phyloP scores from a whole-genome alignment of 805 yeast genomes.

The Debaryomyces maramus region DNA sequence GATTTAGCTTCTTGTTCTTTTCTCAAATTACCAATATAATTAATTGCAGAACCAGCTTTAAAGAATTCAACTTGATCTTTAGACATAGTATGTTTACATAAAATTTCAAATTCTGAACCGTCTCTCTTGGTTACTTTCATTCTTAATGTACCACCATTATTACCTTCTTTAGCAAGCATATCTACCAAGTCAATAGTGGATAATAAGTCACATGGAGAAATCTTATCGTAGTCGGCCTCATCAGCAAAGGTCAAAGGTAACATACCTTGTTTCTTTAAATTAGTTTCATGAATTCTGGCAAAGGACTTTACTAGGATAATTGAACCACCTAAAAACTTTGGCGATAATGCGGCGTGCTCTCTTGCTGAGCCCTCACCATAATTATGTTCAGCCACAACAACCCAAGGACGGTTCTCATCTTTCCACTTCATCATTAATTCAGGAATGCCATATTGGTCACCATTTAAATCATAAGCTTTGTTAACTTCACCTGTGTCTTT shows the following conservation, averaged over 20 bases:
- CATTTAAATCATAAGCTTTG: constrained; percentile 83
- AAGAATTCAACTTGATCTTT: constrained; percentile 93
- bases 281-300: constrained; percentile 98
- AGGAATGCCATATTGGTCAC: constrained; percentile 78
- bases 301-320: constrained; percentile 89
- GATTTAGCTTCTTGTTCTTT: constrained; percentile 10
- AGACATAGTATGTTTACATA: constrained; percentile 94
- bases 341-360: constrained; percentile 97
- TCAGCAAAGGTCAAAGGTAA: constrained; percentile 90
- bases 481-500: constrained; percentile 97
- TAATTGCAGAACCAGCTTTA: constrained; percentile 96
- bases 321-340: constrained; percentile 90
- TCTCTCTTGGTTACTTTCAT: constrained; percentile 71
- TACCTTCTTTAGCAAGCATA: constrained; percentile 76
- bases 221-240: constrained; percentile 82
- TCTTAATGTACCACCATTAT: constrained; percentile 80
- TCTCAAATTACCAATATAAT: constrained; percentile 68
- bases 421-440: constrained; percentile 97
- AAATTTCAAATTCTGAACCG: constrained; percentile 69
- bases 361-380: constrained; percentile 99
- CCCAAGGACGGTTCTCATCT: constrained; percentile 80
- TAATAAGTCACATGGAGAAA: constrained; percentile 74
- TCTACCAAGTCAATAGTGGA: constrained; percentile 74
- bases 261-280: constrained; percentile 97
- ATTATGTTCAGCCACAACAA: constrained; percentile 95